Percentiles rank a stretch among this genome's conserved stretches.
These are phyloP conservation scores for Puccinia horiana DNA, from an alignment of 1,284 basidiomycete species.

Conservation along the genomic window DNA sequence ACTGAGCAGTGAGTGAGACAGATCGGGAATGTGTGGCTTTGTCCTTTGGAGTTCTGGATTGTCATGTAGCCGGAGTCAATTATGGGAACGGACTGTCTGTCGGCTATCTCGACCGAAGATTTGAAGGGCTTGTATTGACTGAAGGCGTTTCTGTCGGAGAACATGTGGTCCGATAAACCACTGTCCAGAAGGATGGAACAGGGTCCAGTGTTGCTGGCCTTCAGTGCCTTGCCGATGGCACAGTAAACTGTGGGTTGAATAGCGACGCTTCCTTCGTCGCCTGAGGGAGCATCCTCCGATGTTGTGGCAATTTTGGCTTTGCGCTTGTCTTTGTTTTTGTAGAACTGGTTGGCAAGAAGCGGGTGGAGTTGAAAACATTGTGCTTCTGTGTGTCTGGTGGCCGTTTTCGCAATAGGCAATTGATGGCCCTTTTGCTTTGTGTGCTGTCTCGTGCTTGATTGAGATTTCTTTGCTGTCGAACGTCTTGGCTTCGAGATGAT, in stretches of 20 bases:
- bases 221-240: too few species aligned
- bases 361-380: background rate
- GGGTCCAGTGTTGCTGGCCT: too few species aligned
- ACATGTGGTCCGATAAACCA: too few species aligned
- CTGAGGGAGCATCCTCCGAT: too few species aligned
- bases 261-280: too few species aligned
- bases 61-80: background rate
- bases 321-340: too few species aligned
- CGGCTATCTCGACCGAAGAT: background rate
- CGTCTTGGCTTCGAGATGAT: background rate
- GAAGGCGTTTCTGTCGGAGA: background rate
- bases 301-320: too few species aligned
- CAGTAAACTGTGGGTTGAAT: too few species aligned
- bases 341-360: background rate
- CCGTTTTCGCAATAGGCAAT: background rate
- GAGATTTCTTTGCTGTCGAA: background rate
- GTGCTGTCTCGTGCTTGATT: too few species aligned
- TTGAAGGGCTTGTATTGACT: background rate
- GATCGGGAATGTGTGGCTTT: background rate
- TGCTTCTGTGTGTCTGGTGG: background rate
- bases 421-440: too few species aligned
- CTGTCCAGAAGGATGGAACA: background rate
- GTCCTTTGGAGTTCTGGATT: background rate
- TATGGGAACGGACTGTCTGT: background rate
- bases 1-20: background rate